Evolutionary conservation across 495 filamentous ascomycete genomes (phyloP).

Genomic region (Podospora pseudocomata): DNA sequence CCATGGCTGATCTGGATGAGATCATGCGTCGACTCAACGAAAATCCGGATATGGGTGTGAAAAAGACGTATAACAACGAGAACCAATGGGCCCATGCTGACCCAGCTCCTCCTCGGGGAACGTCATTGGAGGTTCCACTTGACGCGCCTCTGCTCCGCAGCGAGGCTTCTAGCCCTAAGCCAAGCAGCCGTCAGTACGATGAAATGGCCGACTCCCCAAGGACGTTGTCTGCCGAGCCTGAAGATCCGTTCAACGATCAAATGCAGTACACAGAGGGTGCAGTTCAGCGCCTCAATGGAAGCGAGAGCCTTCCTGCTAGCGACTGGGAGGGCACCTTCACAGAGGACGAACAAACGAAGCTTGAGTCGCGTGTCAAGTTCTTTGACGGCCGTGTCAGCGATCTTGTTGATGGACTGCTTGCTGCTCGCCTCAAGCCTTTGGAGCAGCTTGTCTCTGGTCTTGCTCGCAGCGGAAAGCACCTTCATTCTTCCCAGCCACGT

Average conservation of each 20-base stretch:
- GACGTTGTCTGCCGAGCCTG: conserved; percentile 38
- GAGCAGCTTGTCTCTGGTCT: conserved; percentile 73
- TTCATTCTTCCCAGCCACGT: conserved; percentile 41
- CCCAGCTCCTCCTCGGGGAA: conserved; percentile 30
- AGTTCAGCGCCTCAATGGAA: conserved; percentile 63
- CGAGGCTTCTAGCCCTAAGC: conserved; percentile 74
- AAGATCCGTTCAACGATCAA: conserved; percentile 49
- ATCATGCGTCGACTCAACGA: conserved; percentile 79
- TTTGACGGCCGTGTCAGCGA: conserved; percentile 86
- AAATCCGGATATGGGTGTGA: conserved; percentile 67
- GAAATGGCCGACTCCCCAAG: conserved; percentile 33
- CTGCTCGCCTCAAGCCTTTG: conserved; percentile 70
- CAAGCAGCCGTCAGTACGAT: conserved; percentile 51
- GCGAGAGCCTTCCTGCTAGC: conserved; percentile 63
- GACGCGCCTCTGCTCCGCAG: conserved; percentile 56
- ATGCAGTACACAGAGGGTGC: conserved; percentile 48
- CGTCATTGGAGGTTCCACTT: conserved; percentile 37
- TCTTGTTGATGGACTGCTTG: conserved; percentile 73
- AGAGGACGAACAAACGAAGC: conserved; percentile 74
- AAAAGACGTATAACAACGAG: conserved; percentile 49
- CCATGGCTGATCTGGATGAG: conserved; percentile 78
- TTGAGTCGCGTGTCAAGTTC: conserved; percentile 68
- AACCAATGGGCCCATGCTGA: conserved; percentile 44
- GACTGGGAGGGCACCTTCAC: conserved; percentile 91
- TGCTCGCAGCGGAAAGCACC: conserved; percentile 47